Evolutionary conservation across 164 flowering plant species (phyloP), one percentile per base, ranked within the genome.

Genomic region (Echeveria elegans): DNA sequence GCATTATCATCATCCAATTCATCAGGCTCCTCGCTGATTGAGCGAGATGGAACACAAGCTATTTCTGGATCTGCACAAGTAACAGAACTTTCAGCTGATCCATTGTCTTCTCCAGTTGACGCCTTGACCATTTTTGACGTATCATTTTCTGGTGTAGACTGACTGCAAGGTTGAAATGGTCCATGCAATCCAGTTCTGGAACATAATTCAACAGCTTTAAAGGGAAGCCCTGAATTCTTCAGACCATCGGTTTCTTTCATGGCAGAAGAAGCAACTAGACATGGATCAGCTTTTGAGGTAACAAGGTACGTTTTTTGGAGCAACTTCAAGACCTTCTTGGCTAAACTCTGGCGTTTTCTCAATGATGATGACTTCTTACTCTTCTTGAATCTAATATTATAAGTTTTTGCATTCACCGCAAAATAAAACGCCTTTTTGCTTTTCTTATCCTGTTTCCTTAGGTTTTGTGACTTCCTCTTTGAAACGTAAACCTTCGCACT

Each of bases 101-200:
- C 72, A 40, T 41, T 73, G 48, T 75, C 86, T 64, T 77, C 78
- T 68, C 72, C 73, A 24, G 40, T 69, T 70, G 79, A 63, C 19
- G 59, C 48, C 62, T 77, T 50, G 43, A 68, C 68, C 63, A 43
- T 59, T n/a, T n/a, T n/a, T 12, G 38, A 43, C 18, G 11, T 43
- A 43, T 11, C 47, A 43, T 16, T 43, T 43, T 43, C 47, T 15
- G 47, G 47, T 43, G 47, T 43, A 43, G 47, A 63, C 66, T 5
- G 71, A 63, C 24, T 40, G 38, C 71, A 71, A 65, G 70, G 41
- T 23, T 7, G 58, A 56, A 28, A 11, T 56, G 19, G 5, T 28
- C 32, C 61, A 26, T 19, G 1, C 61, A 56, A 29, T 12, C 61
- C 32, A 56, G 61, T 56, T 3, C 28, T 56, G 11, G 61, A 28